Conservation (phyloP, 2,329 filamentous ascomycete species). For the Aspergillus quadrilineatus region DNA sequence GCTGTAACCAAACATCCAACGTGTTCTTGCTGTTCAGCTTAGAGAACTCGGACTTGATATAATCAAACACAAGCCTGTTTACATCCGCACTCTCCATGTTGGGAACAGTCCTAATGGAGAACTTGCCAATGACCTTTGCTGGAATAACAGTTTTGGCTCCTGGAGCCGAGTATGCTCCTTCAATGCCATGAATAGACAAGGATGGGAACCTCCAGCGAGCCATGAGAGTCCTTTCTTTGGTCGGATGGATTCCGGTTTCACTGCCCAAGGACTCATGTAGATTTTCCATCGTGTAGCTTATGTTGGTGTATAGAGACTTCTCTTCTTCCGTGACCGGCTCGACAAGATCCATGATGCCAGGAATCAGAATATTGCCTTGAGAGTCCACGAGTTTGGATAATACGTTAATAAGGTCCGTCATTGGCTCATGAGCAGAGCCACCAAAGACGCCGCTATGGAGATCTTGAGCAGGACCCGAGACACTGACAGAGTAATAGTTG, state of each 20-base stretch:
- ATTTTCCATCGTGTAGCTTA: constrained; percentile 95
- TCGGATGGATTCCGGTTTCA: constrained; percentile 78
- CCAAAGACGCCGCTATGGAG: constrained; percentile 97
- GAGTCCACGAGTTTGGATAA: constrained; percentile 83
- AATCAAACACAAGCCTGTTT: constrained; percentile 78
- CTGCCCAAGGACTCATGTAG: constrained; percentile 88
- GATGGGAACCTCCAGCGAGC: constrained; percentile 94
- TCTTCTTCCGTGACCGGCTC: constrained; percentile 85
- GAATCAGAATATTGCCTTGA: constrained; percentile 87
- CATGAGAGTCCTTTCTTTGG: constrained; percentile 93
- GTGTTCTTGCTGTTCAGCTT: constrained; percentile 92
- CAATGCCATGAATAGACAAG: constrained; percentile 88
- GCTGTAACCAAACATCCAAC: constrained; percentile 75
- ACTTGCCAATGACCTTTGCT: constrained; percentile 96
- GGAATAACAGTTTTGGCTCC: constrained; percentile 99
- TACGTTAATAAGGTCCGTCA: constrained; percentile 88
- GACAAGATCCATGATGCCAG: constrained; percentile 91
- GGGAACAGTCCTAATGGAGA: constrained; percentile 95
- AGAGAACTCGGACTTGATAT: constrained; percentile 79
- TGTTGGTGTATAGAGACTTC: constrained; percentile 79
- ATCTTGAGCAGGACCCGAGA: constrained; percentile 88
- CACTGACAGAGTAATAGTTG: constrained; percentile 94
- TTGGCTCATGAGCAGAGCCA: constrained; percentile 93
- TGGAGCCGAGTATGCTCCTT: constrained; percentile 89
- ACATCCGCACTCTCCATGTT: constrained; percentile 94